Percentiles rank a stretch among this genome's conserved stretches.
phyloP scores from a whole-genome alignment of 2,329 filamentous ascomycete species.

The Aspergillus thermomutatus region DNA sequence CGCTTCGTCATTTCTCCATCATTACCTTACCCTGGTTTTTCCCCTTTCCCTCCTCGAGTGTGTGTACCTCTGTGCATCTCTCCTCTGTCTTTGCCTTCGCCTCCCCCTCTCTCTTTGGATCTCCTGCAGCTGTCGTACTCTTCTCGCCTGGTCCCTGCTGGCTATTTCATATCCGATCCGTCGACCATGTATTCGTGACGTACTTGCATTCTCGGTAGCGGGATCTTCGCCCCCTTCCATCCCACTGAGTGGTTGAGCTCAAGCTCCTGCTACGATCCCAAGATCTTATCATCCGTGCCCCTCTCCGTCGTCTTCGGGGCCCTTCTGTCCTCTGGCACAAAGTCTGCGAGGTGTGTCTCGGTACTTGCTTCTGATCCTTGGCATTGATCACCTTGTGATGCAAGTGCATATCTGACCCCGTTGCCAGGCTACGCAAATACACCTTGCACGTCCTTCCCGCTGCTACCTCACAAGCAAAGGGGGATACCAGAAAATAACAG shows the following conservation, averaged over 20 bases:
- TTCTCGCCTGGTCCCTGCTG: not conserved
- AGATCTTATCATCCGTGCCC: conserved; percentile 11
- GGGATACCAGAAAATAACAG: not conserved
- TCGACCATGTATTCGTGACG: conserved; percentile 25
- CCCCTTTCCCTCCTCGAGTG: not conserved
- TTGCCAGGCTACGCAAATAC: conserved; percentile 11
- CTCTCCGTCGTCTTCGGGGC: not conserved
- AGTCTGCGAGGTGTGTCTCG: conserved; percentile 12
- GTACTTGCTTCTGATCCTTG: conserved; percentile 2
- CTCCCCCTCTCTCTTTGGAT: not conserved
- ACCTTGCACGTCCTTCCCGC: not conserved
- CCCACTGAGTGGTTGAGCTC: conserved; percentile 9
- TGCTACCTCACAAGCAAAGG: not conserved
- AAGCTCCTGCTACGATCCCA: conserved; percentile 7
- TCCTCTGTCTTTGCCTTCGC: conserved; percentile 1
- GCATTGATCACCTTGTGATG: conserved; percentile 3
- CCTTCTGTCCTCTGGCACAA: conserved; percentile 6
- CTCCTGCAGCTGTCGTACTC: not conserved
- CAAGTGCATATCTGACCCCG: conserved; percentile 13
- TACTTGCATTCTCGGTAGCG: conserved; percentile 26
- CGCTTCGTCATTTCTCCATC: not conserved
- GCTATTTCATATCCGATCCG: conserved; percentile 1
- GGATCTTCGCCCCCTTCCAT: conserved; percentile 16
- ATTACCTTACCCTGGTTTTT: not conserved
- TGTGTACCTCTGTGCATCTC: not conserved